Evolutionary conservation across 1,284 basidiomycete species (phyloP).

Genomic region (Uromyces viciae-fabae): DNA sequence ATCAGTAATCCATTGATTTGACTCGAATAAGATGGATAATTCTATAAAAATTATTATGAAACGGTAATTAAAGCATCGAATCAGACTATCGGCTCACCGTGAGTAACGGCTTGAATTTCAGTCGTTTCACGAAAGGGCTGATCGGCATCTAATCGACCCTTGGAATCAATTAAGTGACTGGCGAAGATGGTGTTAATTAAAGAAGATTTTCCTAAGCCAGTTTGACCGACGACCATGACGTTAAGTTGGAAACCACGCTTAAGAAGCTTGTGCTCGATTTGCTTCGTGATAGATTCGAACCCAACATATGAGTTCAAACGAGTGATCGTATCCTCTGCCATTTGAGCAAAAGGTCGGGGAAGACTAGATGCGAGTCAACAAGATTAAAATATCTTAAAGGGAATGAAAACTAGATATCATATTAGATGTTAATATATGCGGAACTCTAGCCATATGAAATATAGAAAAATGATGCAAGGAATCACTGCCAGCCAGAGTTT

Average conservation of each 20-base stretch:
- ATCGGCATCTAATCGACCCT: conserved; percentile 82
- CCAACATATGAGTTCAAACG: conserved; percentile 55
- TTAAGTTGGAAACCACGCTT: conserved; percentile 99
- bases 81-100: conserved; percentile 63
- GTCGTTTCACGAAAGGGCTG: conserved; percentile 88
- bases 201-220: conserved; percentile 95
- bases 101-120: conserved; percentile 89
- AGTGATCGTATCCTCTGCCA: conserved; percentile 47
- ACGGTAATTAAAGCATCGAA: neutral
- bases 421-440: no score
- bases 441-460: no score
- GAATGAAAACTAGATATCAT: no score
- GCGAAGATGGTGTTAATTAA: conserved; percentile 99
- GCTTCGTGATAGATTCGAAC: conserved; percentile 71
- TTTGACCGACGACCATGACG: conserved; percentile 91
- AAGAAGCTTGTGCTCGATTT: conserved; percentile 98
- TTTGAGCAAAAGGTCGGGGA: no score
- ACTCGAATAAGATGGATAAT: neutral
- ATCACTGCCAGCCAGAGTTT: no score
- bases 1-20: neutral
- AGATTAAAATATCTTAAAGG: no score
- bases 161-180: conserved; percentile 93
- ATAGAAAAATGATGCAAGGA: no score
- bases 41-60: neutral
- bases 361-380: no score